phyloP scores from a whole-genome alignment of 257 asterid species.

The Gentiana straminea region DNA sequence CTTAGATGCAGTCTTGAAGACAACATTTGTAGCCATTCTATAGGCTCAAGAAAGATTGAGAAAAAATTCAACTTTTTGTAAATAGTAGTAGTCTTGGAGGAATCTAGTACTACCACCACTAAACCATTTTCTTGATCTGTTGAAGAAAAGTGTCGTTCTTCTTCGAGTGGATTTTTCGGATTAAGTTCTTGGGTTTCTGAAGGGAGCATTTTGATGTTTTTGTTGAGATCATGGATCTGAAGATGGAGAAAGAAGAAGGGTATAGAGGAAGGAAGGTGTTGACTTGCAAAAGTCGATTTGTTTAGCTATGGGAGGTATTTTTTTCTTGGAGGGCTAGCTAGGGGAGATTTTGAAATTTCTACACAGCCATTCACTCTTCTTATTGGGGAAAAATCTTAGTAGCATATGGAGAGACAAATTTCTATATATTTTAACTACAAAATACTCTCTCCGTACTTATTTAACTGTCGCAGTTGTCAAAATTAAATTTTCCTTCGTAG shows the following conservation, averaged over 20 bases:
- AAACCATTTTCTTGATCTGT: slow-evolving; percentile 1
- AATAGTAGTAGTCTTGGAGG: neutral
- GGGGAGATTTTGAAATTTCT: no score
- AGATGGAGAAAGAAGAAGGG: neutral
- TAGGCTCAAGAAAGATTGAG: slow-evolving; percentile 19
- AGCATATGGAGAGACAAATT: no score
- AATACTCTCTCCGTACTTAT: no score
- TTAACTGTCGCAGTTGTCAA: no score
- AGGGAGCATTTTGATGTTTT: slow-evolving; percentile 1
- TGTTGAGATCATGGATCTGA: slow-evolving; percentile 3
- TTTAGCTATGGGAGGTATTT: no score
- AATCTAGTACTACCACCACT: neutral
- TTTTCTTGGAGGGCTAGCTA: no score
- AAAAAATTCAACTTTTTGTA: neutral
- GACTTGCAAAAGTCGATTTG: no score
- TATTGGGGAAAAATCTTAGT: no score
- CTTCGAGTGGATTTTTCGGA: neutral
- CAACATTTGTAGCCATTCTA: slow-evolving; percentile 57
- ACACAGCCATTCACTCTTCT: no score
- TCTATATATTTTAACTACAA: no score
- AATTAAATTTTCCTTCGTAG: no score
- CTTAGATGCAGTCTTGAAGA: slow-evolving; percentile 35
- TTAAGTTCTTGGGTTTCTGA: slow-evolving; percentile 3
- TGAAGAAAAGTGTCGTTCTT: neutral
- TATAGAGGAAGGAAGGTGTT: no score